phyloP scores from a whole-genome alignment of 306 rosid species.

The Quercus alba region DNA sequence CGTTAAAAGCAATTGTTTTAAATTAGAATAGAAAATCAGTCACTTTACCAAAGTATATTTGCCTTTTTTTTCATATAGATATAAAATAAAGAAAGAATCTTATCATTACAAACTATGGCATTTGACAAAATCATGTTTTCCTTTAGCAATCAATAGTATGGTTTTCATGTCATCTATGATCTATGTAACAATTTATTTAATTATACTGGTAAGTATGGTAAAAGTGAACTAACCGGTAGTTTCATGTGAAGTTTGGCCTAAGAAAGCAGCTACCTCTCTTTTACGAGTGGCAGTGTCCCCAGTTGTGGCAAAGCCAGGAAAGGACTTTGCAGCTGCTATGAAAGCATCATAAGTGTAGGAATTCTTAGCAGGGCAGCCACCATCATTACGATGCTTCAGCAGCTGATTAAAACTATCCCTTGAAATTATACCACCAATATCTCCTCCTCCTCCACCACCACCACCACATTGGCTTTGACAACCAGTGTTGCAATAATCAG shows the following conservation, averaged over 20 bases:
- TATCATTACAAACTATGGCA: no score
- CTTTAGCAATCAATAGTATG: no score
- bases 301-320: slow-evolving; percentile 48
- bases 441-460: neutral
- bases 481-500: slow-evolving; percentile 18
- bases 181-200: neutral
- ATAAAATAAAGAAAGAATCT: no score
- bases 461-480: slow-evolving; percentile 51
- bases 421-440: slow-evolving; percentile 22
- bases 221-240: slow-evolving; percentile 34
- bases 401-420: slow-evolving; percentile 28
- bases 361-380: slow-evolving; percentile 26
- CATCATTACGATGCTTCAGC: slow-evolving; percentile 61
- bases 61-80: no score
- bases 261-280: slow-evolving; percentile 71
- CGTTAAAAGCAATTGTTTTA: no score
- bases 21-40: no score
- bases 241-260: slow-evolving; percentile 78
- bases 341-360: slow-evolving; percentile 59
- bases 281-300: slow-evolving; percentile 44
- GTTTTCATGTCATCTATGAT: no score
- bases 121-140: no score
- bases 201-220: no score
- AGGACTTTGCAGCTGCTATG: slow-evolving; percentile 44
- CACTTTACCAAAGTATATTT: no score